A percentile compares a stretch with the other conserved stretches of the same genome.
Conservation (phyloP, 225 moss, liverwort and hornwort genomes). For the Asterella californica region DNA sequence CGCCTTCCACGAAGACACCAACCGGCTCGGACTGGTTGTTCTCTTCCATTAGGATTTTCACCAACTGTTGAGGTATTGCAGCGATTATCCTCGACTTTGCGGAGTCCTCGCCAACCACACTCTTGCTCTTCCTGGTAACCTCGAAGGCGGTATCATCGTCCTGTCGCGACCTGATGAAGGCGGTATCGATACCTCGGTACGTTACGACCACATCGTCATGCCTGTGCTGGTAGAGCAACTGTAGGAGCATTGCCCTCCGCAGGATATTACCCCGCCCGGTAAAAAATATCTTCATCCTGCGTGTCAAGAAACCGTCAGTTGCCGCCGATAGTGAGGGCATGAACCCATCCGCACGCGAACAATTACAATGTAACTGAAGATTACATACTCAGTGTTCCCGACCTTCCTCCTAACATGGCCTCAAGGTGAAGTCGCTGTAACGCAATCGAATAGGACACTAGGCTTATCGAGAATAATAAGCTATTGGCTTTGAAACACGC, state of each 20-base stretch:
- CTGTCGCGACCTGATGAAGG: slow-evolving; percentile 13
- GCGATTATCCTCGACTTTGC: slow-evolving; percentile 15
- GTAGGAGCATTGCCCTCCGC: background rate
- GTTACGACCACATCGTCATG: slow-evolving; percentile 13
- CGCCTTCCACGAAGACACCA: slow-evolving; percentile 22
- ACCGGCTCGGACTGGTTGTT: slow-evolving; percentile 2
- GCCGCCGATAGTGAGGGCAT: background rate
- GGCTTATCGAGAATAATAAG: too few species aligned
- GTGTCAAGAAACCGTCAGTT: background rate
- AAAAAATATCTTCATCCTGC: slow-evolving; percentile 27
- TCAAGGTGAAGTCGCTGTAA: too few species aligned
- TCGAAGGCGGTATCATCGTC: slow-evolving; percentile 31
- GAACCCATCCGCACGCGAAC: background rate
- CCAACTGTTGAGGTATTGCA: slow-evolving; percentile 19
- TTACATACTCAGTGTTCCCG: background rate
- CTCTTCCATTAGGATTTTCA: slow-evolving; percentile 23
- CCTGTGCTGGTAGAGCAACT: background rate
- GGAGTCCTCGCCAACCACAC: slow-evolving; percentile 13
- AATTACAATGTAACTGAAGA: too few species aligned
- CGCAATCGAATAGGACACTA: too few species aligned
- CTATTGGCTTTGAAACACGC: too few species aligned
- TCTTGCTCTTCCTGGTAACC: slow-evolving; percentile 16
- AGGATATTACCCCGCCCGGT: background rate
- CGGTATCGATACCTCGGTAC: slow-evolving; percentile 13
- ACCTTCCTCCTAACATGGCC: background rate